Base-by-base conservation (phyloP, 306 rosid genomes). In the Medicago arabica region DNA sequence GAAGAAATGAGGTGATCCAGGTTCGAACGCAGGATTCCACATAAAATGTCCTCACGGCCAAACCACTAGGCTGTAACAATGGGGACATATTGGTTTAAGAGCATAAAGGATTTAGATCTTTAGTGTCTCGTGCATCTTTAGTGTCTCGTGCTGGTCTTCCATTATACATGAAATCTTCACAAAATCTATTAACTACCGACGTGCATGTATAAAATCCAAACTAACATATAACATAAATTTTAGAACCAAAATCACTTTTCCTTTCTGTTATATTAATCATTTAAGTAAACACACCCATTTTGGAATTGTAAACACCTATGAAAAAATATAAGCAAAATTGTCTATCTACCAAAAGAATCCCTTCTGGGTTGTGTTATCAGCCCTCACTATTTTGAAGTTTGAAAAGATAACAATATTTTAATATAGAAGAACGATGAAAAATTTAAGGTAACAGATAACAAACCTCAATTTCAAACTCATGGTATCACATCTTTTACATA, bases 401-500 rank as follows among this genome's bases (percentile, higher is more conserved):
- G 44, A 38, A 80, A 36, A 31, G 49, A 8, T 6, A 0, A 36
- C 2, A 38, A 58, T 34, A 72, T 57, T 66, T 66, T 40, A 38
- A 58, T 71, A 58, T 47, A 44, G 13, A 67, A 72, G 57, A 71
- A 75, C 47, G 49, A 49, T 17, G 63, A 75, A 75, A 71, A 58
- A 21, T 21, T 1, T 21, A 21, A n/a, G 23, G 63, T 64, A 49
- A 11, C 16, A 70, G n/a, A n/a, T n/a, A 47, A 79, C 97, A 39
- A 75, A 95, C 99, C 97, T 90, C 86, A 92, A 81, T 85, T 92
- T 95, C 0, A 91, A 97, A 63, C 89, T 90, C 91, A 95, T 92
- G 82, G 97, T 89, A 84, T 85, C 96, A 47, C 98, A 92, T 75
- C 97, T 89, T 88, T 90, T 92, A 84, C 96, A 90, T 21, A 96